Evolutionary conservation across 75 land plant species (phyloP), one percentile per base, ranked within the genome.

Genomic region (Selaginella tamariscina): DNA sequence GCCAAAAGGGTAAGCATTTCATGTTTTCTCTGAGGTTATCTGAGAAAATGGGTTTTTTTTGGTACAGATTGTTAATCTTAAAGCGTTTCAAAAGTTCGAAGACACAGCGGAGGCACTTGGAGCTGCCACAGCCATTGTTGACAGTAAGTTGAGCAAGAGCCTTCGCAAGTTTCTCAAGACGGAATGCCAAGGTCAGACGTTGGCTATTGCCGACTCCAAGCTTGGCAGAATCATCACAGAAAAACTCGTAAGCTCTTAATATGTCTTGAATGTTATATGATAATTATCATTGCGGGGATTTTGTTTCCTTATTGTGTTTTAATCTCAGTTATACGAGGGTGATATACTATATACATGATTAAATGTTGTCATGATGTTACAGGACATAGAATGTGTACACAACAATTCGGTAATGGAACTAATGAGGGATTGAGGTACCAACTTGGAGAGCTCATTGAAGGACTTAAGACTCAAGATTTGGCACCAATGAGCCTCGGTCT

Each of bases 401-500:
- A 94, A 85, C 73, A 76, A 71, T 64, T 79, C 85, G 56, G 86
- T 85, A 0, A 77, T 87, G 81, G 98, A 89, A 75, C 72, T 94
- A 70, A 81, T 94, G 86, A 85, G 96, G 57, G 98, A 96, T 30
- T 94, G 20, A 80, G 96, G 64, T 78, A 73, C 31, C 91, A 87
- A 72, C 73, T 87, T 70, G 82, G 78, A 64, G 98, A 94, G 32
- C 91, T 94, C 28, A 87, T 94, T 44, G 39, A 78, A 24, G 98
- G 96, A 1, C 77, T 89, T 15, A 87, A 70, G 32, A 77, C 65
- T 9, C 88, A 87, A 57, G 98, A 94, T 67, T 72, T 94, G 66
- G 83, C 83, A 31, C 90, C 91, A 22, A 94, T 94, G 98, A 94
- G 98, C 69, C 79, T 89, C 65, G 98, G 98, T 29, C 80, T 94